Evolutionary conservation across 352 stramenopile species (phyloP).

Genomic region (Blastocystis sp.): DNA sequence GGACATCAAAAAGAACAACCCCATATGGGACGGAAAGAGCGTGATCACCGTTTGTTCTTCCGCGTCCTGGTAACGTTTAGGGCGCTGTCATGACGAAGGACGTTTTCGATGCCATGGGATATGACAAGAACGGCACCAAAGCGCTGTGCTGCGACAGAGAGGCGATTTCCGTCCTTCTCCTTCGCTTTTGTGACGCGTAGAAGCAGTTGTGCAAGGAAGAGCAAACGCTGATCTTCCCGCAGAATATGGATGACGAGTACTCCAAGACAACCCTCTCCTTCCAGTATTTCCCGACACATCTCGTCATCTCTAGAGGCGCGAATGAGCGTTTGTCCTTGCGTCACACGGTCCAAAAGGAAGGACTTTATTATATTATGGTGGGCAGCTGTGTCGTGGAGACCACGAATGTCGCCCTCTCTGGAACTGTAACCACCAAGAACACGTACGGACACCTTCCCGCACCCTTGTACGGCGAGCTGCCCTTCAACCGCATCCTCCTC

Average conservation of each 20-base stretch:
- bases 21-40: neutral
- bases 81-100: constrained; percentile 1
- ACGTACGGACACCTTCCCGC: constrained; percentile 39
- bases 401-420: neutral
- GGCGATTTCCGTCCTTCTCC: neutral
- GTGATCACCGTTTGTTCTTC: neutral
- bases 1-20: neutral
- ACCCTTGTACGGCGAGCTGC: constrained; percentile 9
- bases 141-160: constrained; percentile 21
- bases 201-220: constrained; percentile 7
- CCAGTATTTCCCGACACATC: neutral
- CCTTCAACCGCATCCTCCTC: constrained; percentile 11
- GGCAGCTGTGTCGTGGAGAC: constrained; percentile 5
- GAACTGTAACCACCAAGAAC: neutral
- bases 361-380: constrained; percentile 45
- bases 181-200: constrained; percentile 1
- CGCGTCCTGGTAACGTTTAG: neutral
- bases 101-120: neutral
- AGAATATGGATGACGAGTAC: neutral
- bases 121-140: neutral
- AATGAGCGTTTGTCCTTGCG: neutral
- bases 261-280: neutral
- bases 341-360: neutral
- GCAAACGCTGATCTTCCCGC: constrained; percentile 20
- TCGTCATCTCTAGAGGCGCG: neutral